phyloP scores from a whole-genome alignment of 176 grass and related monocot genomes.

The Miscanthus lutarioriparius region DNA sequence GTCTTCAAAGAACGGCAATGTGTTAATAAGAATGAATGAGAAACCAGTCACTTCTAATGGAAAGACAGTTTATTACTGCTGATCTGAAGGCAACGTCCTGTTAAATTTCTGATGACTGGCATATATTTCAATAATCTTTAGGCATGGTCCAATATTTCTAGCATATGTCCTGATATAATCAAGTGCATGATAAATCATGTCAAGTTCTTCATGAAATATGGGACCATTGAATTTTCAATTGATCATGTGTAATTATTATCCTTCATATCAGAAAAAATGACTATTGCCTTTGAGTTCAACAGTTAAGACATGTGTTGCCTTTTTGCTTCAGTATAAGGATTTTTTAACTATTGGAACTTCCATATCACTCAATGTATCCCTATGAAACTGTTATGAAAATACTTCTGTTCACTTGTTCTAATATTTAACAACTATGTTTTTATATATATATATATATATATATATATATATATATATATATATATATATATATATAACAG shows the following conservation, averaged over 20 bases:
- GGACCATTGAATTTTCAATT: not conserved
- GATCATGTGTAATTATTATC: not conserved
- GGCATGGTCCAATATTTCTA: not conserved
- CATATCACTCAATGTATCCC: not conserved
- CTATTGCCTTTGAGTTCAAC: not conserved
- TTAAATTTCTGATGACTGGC: not conserved
- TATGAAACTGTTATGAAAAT: not conserved
- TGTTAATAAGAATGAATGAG: not conserved
- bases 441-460: too few species aligned
- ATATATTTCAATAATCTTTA: not conserved
- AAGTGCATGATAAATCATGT: not conserved
- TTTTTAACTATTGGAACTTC: not conserved
- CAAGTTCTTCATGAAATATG: not conserved
- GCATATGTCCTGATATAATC: constrained; percentile 9
- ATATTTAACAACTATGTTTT: not conserved
- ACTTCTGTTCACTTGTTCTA: not conserved
- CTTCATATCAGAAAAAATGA: not conserved
- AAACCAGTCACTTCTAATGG: not conserved
- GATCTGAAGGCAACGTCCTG: not conserved
- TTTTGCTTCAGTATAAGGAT: not conserved
- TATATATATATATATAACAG: not conserved
- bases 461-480: too few species aligned
- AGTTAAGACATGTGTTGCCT: not conserved
- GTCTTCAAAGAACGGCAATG: not conserved
- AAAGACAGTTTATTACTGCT: not conserved